Evolutionary conservation across 139 green algal species (phyloP).

Genomic region (Coelastrella sp.): DNA sequence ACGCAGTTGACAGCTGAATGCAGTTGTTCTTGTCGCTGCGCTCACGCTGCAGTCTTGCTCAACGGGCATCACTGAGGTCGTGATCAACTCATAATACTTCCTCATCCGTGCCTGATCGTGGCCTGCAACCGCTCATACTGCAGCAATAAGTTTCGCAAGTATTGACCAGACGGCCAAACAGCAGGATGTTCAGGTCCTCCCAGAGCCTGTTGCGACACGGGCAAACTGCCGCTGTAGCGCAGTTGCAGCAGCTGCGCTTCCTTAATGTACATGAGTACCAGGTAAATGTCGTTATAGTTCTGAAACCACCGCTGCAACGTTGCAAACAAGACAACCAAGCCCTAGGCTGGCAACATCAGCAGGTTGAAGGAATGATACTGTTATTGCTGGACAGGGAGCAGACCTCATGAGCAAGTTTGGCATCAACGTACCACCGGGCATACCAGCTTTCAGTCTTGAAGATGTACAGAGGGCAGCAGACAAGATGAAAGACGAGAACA

Average conservation of each 20-base stretch:
- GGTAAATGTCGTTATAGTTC: constrained; percentile 52
- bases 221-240: constrained; percentile 33
- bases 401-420: constrained; percentile 94
- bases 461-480: constrained; percentile 81
- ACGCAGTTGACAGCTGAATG: too few species aligned
- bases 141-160: too few species aligned
- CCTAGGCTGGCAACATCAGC: background rate
- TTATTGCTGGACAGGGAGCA: constrained; percentile 80
- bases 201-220: constrained; percentile 12
- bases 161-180: too few species aligned
- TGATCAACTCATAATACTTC: constrained; percentile 12
- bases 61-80: background rate
- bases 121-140: background rate
- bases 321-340: background rate
- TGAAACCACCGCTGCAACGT: background rate
- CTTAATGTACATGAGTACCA: constrained; percentile 99
- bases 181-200: constrained; percentile 15
- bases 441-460: constrained; percentile 78
- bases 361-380: background rate
- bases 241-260: constrained; percentile 70
- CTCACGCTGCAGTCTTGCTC: background rate
- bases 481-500: constrained; percentile 77
- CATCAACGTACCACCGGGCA: constrained; percentile 93
- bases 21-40: too few species aligned
- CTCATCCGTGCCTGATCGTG: background rate